These are phyloP conservation scores for Metschnikowia lunata DNA, from an alignment of 805 yeast genomes.

Conservation along the genomic window DNA sequence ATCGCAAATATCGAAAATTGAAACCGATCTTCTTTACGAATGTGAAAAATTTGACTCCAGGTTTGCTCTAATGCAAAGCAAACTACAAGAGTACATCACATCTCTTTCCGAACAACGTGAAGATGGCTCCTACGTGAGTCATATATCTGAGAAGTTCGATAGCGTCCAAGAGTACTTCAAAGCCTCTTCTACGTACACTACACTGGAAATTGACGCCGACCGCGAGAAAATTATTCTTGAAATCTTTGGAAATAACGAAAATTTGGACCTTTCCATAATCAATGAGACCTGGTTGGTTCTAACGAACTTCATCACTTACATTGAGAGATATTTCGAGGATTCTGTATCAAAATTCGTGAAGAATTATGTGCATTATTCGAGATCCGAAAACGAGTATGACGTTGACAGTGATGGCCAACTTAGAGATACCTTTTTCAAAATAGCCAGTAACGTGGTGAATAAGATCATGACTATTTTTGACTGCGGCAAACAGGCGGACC, in stretches of 20 bases:
- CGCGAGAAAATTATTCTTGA: constrained; percentile 25
- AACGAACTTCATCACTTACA: constrained; percentile 30
- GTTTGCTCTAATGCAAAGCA: constrained; percentile 35
- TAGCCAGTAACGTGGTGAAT: constrained; percentile 24
- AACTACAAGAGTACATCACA: constrained; percentile 32
- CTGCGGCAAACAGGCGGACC: constrained; percentile 24
- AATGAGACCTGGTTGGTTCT: constrained; percentile 43
- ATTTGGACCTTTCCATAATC: constrained; percentile 37
- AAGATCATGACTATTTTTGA: constrained; percentile 29
- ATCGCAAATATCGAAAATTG: constrained; percentile 29
- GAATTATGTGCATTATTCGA: constrained; percentile 34
- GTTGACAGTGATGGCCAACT: constrained; percentile 31
- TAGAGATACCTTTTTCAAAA: constrained; percentile 22
- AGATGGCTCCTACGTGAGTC: constrained; percentile 34
- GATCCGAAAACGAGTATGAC: constrained; percentile 18
- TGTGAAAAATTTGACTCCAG: constrained; percentile 32
- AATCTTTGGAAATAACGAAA: constrained; percentile 35
- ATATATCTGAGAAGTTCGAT: constrained; percentile 37
- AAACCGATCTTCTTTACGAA: constrained; percentile 34
- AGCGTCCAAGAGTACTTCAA: constrained; percentile 32
- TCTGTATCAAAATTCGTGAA: constrained; percentile 32
- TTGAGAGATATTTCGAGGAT: constrained; percentile 28
- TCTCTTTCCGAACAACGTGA: constrained; percentile 28
- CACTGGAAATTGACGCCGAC: constrained; percentile 24
- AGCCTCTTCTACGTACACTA: constrained; percentile 24